A percentile compares a stretch with the other conserved stretches of the same genome.
Conservation (phyloP, 2,329 filamentous ascomycete genomes). For the Arthrobotrys megalospora region DNA sequence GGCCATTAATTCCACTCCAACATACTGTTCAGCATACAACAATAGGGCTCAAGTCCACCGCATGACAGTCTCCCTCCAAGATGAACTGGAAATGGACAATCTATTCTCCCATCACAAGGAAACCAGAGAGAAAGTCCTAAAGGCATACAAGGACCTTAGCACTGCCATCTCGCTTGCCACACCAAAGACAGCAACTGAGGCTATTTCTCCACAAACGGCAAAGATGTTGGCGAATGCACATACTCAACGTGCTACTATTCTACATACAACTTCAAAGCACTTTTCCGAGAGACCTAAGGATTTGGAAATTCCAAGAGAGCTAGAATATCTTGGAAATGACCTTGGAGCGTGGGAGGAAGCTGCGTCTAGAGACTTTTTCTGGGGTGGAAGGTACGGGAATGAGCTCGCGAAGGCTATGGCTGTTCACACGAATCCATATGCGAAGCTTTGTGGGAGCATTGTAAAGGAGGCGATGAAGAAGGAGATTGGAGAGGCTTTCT, state of each 20-base stretch:
- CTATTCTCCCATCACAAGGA: slow-evolving; percentile 65
- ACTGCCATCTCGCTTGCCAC: slow-evolving; percentile 74
- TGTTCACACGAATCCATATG: slow-evolving; percentile 77
- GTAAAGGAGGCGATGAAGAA: slow-evolving; percentile 79
- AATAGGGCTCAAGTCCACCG: slow-evolving; percentile 78
- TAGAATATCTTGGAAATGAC: slow-evolving; percentile 72
- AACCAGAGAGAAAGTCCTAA: slow-evolving; percentile 33
- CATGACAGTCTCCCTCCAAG: slow-evolving; percentile 67
- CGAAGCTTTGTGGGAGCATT: slow-evolving; percentile 79
- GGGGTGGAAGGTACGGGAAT: slow-evolving; percentile 77
- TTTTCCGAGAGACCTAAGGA: slow-evolving; percentile 66
- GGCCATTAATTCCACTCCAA: slow-evolving; percentile 74
- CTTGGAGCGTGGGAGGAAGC: slow-evolving; percentile 69
- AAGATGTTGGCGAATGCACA: slow-evolving; percentile 79
- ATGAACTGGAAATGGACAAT: slow-evolving; percentile 72
- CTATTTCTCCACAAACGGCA: slow-evolving; percentile 76
- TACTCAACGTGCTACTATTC: slow-evolving; percentile 79
- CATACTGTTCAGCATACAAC: slow-evolving; percentile 80
- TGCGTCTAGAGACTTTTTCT: slow-evolving; percentile 76
- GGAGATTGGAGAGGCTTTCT: slow-evolving; percentile 68
- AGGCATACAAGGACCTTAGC: slow-evolving; percentile 48
- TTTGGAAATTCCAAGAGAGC: slow-evolving; percentile 65
- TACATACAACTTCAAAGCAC: slow-evolving; percentile 74
- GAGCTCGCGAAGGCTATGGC: slow-evolving; percentile 77
- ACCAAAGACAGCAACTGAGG: slow-evolving; percentile 70